Conservation (phyloP, 192 early-diverging fungal species). For the Umbelopsis sp. region DNA sequence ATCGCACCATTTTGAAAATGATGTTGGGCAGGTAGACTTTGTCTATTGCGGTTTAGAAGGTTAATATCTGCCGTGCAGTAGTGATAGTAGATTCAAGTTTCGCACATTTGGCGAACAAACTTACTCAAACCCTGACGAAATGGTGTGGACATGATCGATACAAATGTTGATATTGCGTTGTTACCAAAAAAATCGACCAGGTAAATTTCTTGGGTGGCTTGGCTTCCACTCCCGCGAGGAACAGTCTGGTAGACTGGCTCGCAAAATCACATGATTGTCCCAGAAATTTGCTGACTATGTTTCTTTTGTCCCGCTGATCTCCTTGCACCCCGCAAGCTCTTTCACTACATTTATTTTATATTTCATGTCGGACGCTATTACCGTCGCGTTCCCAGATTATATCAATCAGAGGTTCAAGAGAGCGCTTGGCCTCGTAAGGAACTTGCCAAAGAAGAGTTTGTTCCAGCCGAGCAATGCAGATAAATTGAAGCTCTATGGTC, state of each 20-base stretch:
- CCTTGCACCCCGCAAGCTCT: neutral
- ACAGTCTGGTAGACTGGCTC: neutral
- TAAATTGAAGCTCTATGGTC: slow-evolving; percentile 35
- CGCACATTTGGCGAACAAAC: neutral
- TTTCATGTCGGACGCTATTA: neutral
- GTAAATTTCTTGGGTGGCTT: slow-evolving; percentile 4
- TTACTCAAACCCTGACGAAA: slow-evolving; percentile 34
- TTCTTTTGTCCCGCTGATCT: neutral
- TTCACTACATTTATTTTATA: neutral
- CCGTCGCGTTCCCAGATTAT: slow-evolving; percentile 3
- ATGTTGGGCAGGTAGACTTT: slow-evolving; percentile 89
- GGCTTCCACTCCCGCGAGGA: neutral
- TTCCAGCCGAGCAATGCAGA: slow-evolving; percentile 20
- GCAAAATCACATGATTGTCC: neutral
- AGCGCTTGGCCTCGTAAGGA: neutral
- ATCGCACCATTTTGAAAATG: slow-evolving; percentile 77
- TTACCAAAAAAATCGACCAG: neutral
- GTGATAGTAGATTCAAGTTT: neutral
- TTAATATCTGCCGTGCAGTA: neutral
- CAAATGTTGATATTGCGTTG: neutral
- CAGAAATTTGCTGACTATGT: neutral
- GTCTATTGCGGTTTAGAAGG: slow-evolving; percentile 15
- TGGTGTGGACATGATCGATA: slow-evolving; percentile 15
- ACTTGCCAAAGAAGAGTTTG: slow-evolving; percentile 7
- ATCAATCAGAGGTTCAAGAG: slow-evolving; percentile 7